phyloP scores from a whole-genome alignment of 75 land plant species.

The Pseudotsuga menziesii region DNA sequence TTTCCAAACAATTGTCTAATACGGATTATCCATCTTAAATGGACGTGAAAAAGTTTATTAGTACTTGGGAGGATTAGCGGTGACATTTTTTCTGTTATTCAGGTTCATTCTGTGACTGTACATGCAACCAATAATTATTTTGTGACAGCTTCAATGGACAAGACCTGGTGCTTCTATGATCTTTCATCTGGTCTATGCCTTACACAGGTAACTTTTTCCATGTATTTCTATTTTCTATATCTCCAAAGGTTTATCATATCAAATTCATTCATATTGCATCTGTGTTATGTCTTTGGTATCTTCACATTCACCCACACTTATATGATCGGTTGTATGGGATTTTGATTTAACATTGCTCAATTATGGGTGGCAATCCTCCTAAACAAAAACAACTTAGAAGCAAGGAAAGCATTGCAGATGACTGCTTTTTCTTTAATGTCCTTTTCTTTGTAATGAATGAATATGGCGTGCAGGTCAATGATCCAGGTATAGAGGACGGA shows the following conservation, averaged over 20 bases:
- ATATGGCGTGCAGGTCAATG: conserved; percentile 60
- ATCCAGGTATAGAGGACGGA: conserved; percentile 62
- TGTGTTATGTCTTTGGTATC: neutral
- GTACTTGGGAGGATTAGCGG: neutral
- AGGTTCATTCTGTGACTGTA: conserved; percentile 94
- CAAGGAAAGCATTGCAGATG: too few species aligned
- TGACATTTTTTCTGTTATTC: neutral
- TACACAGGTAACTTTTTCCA: conserved; percentile 52
- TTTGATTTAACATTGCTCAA: too few species aligned
- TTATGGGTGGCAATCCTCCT: too few species aligned
- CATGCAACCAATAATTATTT: conserved; percentile 96
- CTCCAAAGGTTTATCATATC: neutral
- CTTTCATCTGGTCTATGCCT: conserved; percentile 74
- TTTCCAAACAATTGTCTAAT: neutral
- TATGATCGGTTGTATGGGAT: neutral
- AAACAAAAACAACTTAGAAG: too few species aligned
- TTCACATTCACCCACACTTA: neutral
- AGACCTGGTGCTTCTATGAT: conserved; percentile 97
- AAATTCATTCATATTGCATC: conserved; percentile 3
- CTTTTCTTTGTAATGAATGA: neutral
- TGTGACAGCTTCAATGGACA: conserved; percentile 90
- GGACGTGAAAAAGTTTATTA: neutral
- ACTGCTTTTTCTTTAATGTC: too few species aligned
- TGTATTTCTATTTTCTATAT: neutral
- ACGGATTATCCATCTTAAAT: neutral